A percentile compares a stretch with the other conserved stretches of the same genome.
phyloP scores from a whole-genome alignment of 768 basidiomycete species.

The Tulasnella sp. region DNA sequence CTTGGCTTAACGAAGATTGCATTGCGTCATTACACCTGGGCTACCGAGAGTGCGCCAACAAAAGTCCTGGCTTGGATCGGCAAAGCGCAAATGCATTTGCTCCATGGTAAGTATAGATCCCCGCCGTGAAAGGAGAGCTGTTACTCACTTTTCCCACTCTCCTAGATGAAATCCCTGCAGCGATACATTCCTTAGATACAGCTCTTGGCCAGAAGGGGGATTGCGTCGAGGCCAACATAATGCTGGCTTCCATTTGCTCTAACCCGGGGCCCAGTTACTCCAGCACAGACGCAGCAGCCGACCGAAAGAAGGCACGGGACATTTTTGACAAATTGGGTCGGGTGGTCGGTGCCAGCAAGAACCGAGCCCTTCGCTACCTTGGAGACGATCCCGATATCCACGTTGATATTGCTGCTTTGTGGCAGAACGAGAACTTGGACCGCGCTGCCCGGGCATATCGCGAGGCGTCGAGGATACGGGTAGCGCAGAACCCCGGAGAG shows the following conservation, averaged over 20 bases:
- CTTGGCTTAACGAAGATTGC: constrained; percentile 62
- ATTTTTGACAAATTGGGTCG: constrained; percentile 73
- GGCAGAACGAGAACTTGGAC: constrained; percentile 76
- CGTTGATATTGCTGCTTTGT: constrained; percentile 83
- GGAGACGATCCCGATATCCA: constrained; percentile 75
- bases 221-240: constrained; percentile 72
- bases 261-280: constrained; percentile 76
- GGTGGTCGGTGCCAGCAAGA: constrained; percentile 31
- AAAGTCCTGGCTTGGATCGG: constrained; percentile 78
- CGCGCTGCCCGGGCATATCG: constrained; percentile 67
- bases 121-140: not conserved
- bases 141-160: not conserved
- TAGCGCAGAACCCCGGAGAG: constrained; percentile 38
- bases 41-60: constrained; percentile 65
- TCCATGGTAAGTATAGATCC: constrained; percentile 54
- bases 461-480: constrained; percentile 65
- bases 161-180: constrained; percentile 74
- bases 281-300: constrained; percentile 63
- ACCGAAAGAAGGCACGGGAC: constrained; percentile 69
- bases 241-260: constrained; percentile 86
- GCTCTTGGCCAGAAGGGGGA: constrained; percentile 47
- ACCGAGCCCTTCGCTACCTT: constrained; percentile 31
- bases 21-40: constrained; percentile 61
- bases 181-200: constrained; percentile 79
- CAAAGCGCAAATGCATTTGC: constrained; percentile 80